Conservation (phyloP, 352 stramenopile genomes). For the Peronospora tabacina region DNA sequence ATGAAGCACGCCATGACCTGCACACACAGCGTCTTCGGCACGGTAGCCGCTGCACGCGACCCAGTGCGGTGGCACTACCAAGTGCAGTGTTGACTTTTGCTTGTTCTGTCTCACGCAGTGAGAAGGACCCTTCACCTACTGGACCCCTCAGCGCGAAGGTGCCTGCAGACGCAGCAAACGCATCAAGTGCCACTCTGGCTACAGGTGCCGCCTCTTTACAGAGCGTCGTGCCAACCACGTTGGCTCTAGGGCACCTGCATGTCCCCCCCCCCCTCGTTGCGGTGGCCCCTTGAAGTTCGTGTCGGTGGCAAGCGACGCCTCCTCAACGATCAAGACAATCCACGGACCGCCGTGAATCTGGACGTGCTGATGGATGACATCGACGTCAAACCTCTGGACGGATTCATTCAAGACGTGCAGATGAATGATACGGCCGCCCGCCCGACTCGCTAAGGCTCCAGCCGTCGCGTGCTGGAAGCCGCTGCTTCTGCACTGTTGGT, state of each 20-base stretch:
- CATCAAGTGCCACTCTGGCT: neutral
- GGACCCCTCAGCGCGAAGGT: neutral
- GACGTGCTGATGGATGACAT: too few relatives aligned
- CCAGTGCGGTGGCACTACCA: too few relatives aligned
- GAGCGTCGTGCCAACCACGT: neutral
- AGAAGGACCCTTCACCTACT: neutral
- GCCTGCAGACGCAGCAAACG: neutral
- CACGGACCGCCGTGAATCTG: too few relatives aligned
- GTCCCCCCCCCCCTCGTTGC: neutral
- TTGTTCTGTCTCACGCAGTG: neutral
- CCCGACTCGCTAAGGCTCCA: too few relatives aligned
- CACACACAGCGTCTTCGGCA: neutral
- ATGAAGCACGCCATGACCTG: neutral
- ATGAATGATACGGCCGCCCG: too few relatives aligned
- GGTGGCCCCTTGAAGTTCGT: too few relatives aligned
- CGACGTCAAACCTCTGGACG: too few relatives aligned
- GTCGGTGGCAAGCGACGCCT: neutral
- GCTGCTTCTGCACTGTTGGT: too few relatives aligned
- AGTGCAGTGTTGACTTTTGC: too few relatives aligned
- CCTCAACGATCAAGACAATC: too few relatives aligned
- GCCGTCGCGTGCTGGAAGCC: too few relatives aligned
- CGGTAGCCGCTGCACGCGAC: neutral
- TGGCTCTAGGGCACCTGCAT: neutral
- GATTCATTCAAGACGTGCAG: too few relatives aligned
- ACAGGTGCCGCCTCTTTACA: neutral